Evolutionary conservation across 1,139 yeast genomes (phyloP).

Genomic region (Lodderomyces oxycetoniae): DNA sequence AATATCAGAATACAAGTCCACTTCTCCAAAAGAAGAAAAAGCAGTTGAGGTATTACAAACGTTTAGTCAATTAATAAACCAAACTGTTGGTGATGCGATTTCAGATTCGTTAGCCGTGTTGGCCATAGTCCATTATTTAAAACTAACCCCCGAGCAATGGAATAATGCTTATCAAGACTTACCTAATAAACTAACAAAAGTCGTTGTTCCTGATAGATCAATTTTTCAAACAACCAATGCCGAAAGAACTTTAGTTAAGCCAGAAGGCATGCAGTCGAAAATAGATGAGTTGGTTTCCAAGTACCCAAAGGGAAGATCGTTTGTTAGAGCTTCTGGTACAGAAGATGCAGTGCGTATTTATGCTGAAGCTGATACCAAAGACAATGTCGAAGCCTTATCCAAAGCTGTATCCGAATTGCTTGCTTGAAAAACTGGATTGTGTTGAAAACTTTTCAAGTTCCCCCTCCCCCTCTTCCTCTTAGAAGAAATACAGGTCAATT

Average conservation of each 20-base stretch:
- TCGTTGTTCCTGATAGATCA: conserved; percentile 75
- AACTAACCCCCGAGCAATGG: conserved; percentile 66
- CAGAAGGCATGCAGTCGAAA: conserved; percentile 68
- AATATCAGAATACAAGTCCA: conserved; percentile 23
- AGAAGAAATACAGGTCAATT: not conserved
- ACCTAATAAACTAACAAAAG: conserved; percentile 81
- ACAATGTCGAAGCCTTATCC: conserved; percentile 31
- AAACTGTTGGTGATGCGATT: conserved; percentile 96
- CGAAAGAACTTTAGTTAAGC: conserved; percentile 74
- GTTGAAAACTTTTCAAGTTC: too few species aligned
- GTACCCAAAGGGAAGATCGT: conserved; percentile 69
- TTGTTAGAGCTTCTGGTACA: conserved; percentile 96
- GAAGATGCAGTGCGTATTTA: conserved; percentile 96
- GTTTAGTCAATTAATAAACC: conserved; percentile 74
- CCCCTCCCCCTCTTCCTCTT: not conserved
- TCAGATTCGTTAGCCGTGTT: conserved; percentile 80
- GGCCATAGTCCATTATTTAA: conserved; percentile 55
- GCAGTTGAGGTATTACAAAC: conserved; percentile 52
- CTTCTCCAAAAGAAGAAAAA: conserved; percentile 23
- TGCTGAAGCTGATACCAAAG: conserved; percentile 69
- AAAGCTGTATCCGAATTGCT: conserved; percentile 31
- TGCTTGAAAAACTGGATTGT: conserved; percentile 13
- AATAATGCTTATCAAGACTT: conserved; percentile 71
- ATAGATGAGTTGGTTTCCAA: conserved; percentile 64
- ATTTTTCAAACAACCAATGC: conserved; percentile 84